Percentiles rank a stretch among this genome's conserved stretches.
These are phyloP conservation scores for Gastrolobium bilobum DNA, from an alignment of 306 rosid species.

Conservation along the genomic window DNA sequence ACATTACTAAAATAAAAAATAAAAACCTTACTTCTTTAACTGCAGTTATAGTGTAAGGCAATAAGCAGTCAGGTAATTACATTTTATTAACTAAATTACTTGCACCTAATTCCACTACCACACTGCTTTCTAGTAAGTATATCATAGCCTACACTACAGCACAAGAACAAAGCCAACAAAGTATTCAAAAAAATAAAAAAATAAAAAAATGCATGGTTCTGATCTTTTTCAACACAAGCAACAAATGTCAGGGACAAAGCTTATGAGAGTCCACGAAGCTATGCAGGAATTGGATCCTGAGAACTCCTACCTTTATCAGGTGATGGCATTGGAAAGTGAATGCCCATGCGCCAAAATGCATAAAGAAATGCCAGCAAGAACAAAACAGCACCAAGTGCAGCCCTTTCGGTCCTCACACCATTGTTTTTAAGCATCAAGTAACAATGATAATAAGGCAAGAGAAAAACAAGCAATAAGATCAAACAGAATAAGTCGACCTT, in stretches of 20 bases:
- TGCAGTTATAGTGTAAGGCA: background rate
- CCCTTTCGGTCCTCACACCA: conserved; percentile 81
- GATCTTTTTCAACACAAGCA: conserved; percentile 5
- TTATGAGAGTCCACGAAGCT: background rate
- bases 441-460: conserved; percentile 94
- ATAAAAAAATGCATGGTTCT: background rate
- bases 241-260: background rate
- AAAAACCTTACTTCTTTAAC: background rate
- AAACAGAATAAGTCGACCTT: conserved; percentile 86
- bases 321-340: conserved; percentile 97
- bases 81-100: too few relatives aligned
- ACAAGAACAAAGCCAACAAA: background rate
- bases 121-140: too few relatives aligned
- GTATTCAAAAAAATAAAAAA: background rate
- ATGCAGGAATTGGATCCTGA: background rate
- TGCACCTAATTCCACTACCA: too few relatives aligned
- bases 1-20: background rate
- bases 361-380: conserved; percentile 90
- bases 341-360: conserved; percentile 96
- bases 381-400: conserved; percentile 79
- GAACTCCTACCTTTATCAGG: conserved; percentile 73
- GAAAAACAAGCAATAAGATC: conserved; percentile 84
- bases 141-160: too few relatives aligned
- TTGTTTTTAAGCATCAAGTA: conserved; percentile 84
- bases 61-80: too few relatives aligned